Base-by-base conservation (phyloP, 495 filamentous ascomycete species). In the Aspergillus campestris region DNA sequence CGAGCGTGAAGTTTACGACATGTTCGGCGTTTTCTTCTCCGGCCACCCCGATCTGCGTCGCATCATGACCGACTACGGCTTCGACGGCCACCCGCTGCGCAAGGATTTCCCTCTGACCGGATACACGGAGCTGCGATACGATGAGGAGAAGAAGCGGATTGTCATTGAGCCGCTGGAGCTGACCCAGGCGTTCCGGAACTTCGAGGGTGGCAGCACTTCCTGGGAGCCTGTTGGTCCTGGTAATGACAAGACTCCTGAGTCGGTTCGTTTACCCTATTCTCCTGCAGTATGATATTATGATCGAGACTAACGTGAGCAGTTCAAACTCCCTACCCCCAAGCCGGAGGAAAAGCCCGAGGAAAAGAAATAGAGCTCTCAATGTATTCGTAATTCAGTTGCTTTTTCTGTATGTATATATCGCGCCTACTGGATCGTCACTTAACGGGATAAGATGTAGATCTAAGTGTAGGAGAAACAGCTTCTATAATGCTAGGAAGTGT, bases 41-140 rank as follows among this genome's bases (percentile, higher is more conserved):
- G 87, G 82, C 39, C 94, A 99, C 73, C 94, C 94, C 31, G 94
- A 99, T 73, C 74, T 99, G 57, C 80, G 94, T 58, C 82, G 94
- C 53, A 97, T 99, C 72, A 94, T 99, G 91, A 99, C 94, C 34
- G 94, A 99, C 60, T 99, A 99, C 67, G 94, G 94, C 39, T 99
- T 99, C 60, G 94, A 99, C 62, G 94, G 94, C 14, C 91, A 97
- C 73, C 94, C 94, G 7, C 70, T 99, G 59, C 75, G 94, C 61
- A 99, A 99, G 69, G 94, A 99, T 59, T 99, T 99, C 67, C 94
- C 94, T 28, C 70, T 97, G 64, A 97, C 94, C 14, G 94, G 94
- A 33, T 99, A 99, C 73, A 99, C 94, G 42, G 94, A 99, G 79
- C 83, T 99, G 41, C 75, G 94, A 49, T 99, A 89, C 57, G 91